Evolutionary conservation across 495 filamentous ascomycete species (phyloP).

Genomic region (Articulospora tetracladia): DNA sequence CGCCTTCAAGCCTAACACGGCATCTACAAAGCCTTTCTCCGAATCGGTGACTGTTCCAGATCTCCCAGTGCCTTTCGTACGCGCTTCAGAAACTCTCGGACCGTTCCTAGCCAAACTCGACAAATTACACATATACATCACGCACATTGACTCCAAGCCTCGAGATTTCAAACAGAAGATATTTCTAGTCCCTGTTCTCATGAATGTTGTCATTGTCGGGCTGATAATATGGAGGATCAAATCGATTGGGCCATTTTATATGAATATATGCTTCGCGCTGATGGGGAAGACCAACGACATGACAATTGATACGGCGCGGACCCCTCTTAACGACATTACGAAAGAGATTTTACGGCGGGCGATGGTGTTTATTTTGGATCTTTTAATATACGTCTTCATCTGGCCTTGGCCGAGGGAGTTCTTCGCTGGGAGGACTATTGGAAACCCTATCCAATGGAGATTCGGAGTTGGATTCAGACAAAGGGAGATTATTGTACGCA

Average conservation of each 20-base stretch:
- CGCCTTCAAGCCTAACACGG: conserved; percentile 10
- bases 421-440: conserved; percentile 46
- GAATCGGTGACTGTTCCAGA: not conserved
- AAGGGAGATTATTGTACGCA: conserved; percentile 70
- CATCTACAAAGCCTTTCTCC: conserved; percentile 3
- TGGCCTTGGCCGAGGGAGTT: conserved; percentile 76
- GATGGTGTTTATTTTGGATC: conserved; percentile 63
- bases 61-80: conserved; percentile 59
- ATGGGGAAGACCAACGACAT: conserved; percentile 56
- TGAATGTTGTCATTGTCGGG: conserved; percentile 59
- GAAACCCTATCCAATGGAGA: conserved; percentile 62
- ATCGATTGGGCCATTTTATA: conserved; percentile 61
- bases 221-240: conserved; percentile 60
- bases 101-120: conserved; percentile 61
- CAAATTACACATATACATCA: conserved; percentile 66
- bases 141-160: conserved; percentile 67
- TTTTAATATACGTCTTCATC: conserved; percentile 62
- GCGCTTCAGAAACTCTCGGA: conserved; percentile 50
- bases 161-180: conserved; percentile 66
- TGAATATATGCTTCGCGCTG: conserved; percentile 52
- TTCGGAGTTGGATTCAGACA: conserved; percentile 63
- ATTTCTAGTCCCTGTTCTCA: conserved; percentile 65
- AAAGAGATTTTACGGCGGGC: conserved; percentile 49
- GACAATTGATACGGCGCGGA: conserved; percentile 50
- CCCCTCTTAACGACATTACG: conserved; percentile 45